Base-by-base conservation (phyloP, 1,284 basidiomycete genomes). In the Grifola frondosa region DNA sequence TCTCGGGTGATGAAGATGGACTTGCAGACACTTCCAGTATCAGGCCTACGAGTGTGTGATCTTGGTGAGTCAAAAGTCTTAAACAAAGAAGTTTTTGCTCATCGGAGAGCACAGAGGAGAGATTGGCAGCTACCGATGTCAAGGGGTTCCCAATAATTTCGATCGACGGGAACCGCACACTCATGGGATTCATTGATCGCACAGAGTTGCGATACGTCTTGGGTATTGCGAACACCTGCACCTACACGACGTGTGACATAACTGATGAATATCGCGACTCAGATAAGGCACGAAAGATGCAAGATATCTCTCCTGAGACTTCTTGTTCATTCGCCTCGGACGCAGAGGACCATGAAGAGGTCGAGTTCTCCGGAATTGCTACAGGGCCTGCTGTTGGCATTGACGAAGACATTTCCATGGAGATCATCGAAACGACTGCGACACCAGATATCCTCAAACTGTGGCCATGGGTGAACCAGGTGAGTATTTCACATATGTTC, bases 71-170 rank as follows among this genome's bases (percentile, higher is more conserved):
- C 3, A 15, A 6, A 35, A 26, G n/a, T 22, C 24, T 23, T 39
- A 28, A 24, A 49, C 12, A 49, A 5, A 26, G 41, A n/a, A 30
- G 25, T 12, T 19, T 6, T n/a, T 19, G 17, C 20, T 32, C 17
- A 37, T 40, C n/a, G n/a, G n/a, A n/a, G 21, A 22, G 15, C 26
- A 16, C 58, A 91, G 91, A 91, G 67, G 71, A 73, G 8, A 72
- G 84, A 20, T 70, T 96, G 13, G 74, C 79, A 30, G 74, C 74
- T 33, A 88, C 84, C 0, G 72, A 78, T 39, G 91, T 91, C 52
- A 91, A 95, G 61, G 95, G 96, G 0, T 97, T 96, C 66, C 97
- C 97, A 0, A 81, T 99, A 26, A 80, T 97, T 13, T 75, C 77
- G 4, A 68, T 71, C 2, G 77, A 80, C 54, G 71, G 68, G 23